phyloP scores from a whole-genome alignment of 495 filamentous ascomycete genomes.

The Aspergillus avenaceus region DNA sequence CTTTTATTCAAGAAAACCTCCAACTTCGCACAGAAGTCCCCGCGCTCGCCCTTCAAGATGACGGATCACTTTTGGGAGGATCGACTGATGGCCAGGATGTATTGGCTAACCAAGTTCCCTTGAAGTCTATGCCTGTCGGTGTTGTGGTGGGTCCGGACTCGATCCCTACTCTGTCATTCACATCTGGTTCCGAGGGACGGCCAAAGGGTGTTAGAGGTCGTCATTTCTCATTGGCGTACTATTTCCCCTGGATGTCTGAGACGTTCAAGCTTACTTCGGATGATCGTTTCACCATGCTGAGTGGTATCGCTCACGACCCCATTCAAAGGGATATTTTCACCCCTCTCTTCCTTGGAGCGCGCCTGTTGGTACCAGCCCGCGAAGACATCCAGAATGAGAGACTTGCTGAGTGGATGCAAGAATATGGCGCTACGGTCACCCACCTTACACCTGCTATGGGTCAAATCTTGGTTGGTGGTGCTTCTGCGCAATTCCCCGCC shows the following conservation, averaged over 20 bases:
- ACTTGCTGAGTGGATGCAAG: slow-evolving; percentile 87
- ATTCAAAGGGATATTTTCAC: slow-evolving; percentile 95
- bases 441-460: slow-evolving; percentile 95
- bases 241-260: slow-evolving; percentile 90
- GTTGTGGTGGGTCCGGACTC: slow-evolving; percentile 89
- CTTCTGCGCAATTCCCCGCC: slow-evolving; percentile 68
- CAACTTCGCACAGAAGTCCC: slow-evolving; percentile 73
- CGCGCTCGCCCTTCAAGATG: slow-evolving; percentile 65
- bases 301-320: slow-evolving; percentile 82
- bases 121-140: slow-evolving; percentile 57
- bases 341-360: slow-evolving; percentile 81
- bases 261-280: slow-evolving; percentile 69
- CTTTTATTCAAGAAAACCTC: slow-evolving; percentile 71
- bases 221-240: slow-evolving; percentile 83
- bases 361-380: slow-evolving; percentile 73
- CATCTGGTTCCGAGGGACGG: slow-evolving; percentile 76
- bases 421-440: slow-evolving; percentile 74
- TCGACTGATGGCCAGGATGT: slow-evolving; percentile 60
- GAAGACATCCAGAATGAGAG: slow-evolving; percentile 88
- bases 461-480: slow-evolving; percentile 87
- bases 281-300: slow-evolving; percentile 80
- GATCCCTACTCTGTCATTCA: slow-evolving; percentile 78
- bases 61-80: slow-evolving; percentile 73
- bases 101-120: slow-evolving; percentile 47
- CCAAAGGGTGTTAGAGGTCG: slow-evolving; percentile 87